phyloP scores from a whole-genome alignment of 345 rosid genomes.

The Euphorbia lathyris region DNA sequence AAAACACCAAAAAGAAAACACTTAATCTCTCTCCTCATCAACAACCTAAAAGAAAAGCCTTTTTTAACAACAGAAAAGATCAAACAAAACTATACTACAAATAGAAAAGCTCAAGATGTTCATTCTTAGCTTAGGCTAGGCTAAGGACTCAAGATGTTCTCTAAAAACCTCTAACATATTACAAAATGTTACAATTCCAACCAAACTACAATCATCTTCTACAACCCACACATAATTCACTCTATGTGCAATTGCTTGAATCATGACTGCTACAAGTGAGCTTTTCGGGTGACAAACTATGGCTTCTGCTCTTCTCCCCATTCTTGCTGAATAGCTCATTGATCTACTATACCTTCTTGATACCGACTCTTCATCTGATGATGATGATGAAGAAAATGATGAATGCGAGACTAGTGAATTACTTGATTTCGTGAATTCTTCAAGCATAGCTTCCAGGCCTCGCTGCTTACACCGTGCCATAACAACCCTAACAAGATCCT shows the following conservation, averaged over 20 bases:
- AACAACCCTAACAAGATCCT: conserved; percentile 56
- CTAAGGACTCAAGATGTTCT: conserved; percentile 40
- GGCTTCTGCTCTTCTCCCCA: conserved; percentile 76
- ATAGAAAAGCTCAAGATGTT: background rate
- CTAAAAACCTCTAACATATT: conserved; percentile 64
- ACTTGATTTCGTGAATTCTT: conserved; percentile 34
- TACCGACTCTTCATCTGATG: conserved; percentile 69
- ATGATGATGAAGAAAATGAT: conserved; percentile 30
- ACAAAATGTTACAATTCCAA: conserved; percentile 76
- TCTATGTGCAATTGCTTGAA: conserved; percentile 80
- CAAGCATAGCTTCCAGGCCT: conserved; percentile 47
- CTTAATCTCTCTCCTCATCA: background rate
- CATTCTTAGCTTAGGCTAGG: background rate
- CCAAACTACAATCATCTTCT: conserved; percentile 66
- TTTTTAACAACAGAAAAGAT: background rate
- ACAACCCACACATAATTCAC: conserved; percentile 82
- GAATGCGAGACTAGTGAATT: conserved; percentile 17
- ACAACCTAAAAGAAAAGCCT: background rate
- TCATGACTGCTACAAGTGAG: conserved; percentile 85
- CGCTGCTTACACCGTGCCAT: conserved; percentile 45
- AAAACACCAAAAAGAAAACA: background rate
- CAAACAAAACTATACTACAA: background rate
- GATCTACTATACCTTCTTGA: conserved; percentile 49
- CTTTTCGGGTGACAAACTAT: conserved; percentile 72
- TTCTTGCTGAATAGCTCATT: conserved; percentile 59